These are phyloP conservation scores for Fabrea salina DNA, from an alignment of 169 alveolate species.

Conservation along the genomic window DNA sequence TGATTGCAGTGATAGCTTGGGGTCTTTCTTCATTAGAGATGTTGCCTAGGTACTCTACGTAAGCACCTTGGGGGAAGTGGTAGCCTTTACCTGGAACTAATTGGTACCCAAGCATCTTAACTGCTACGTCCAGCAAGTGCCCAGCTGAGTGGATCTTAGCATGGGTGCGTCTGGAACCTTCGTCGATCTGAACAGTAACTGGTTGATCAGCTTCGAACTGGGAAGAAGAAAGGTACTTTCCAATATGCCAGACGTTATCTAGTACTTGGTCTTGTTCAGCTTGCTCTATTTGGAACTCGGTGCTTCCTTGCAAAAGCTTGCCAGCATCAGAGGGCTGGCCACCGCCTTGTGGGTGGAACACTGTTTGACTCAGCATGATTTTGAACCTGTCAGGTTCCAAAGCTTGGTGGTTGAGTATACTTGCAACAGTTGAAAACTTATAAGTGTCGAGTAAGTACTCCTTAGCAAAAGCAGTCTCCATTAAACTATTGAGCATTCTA, in stretches of 20 bases:
- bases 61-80: conserved; percentile 69
- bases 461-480: not conserved
- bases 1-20: conserved; percentile 36
- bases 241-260: conserved; percentile 34
- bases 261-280: conserved; percentile 2
- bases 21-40: conserved; percentile 47
- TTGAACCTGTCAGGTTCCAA: not conserved
- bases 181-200: conserved; percentile 54
- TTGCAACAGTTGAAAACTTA: not conserved
- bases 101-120: conserved; percentile 49
- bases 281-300: conserved; percentile 35
- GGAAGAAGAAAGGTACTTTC: not conserved
- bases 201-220: conserved; percentile 27
- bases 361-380: conserved; percentile 38
- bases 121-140: conserved; percentile 72
- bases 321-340: conserved; percentile 81
- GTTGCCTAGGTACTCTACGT: conserved; percentile 72
- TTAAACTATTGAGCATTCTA: not conserved
- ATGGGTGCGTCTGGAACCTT: conserved; percentile 46
- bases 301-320: conserved; percentile 26
- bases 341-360: conserved; percentile 83
- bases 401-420: not conserved
- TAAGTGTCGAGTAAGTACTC: conserved; percentile 19
- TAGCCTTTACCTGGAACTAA: conserved; percentile 76
- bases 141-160: conserved; percentile 80